Evolutionary conservation across 208 protist species (phyloP).

Genomic region (Leishmania martiniquensis): DNA sequence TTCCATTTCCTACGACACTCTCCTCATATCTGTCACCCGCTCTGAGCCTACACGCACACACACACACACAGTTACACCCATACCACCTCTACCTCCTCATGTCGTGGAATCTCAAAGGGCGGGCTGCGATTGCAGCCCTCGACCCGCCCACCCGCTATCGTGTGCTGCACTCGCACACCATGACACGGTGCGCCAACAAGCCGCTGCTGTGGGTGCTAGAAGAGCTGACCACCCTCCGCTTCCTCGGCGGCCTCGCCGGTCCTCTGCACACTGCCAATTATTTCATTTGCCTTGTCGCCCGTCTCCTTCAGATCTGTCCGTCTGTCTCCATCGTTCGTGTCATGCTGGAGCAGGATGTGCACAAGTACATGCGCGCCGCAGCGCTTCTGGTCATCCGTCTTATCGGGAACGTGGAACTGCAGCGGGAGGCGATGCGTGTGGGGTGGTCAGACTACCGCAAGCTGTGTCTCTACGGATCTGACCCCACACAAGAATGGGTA

Average conservation of each 20-base stretch:
- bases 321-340: slow-evolving; percentile 50
- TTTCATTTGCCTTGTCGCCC: slow-evolving; percentile 70
- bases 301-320: slow-evolving; percentile 76
- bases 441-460: slow-evolving; percentile 81
- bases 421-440: slow-evolving; percentile 51
- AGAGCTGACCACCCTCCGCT: slow-evolving; percentile 50
- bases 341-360: slow-evolving; percentile 77
- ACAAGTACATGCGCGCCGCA: slow-evolving; percentile 82
- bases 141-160: slow-evolving; percentile 62
- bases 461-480: slow-evolving; percentile 62
- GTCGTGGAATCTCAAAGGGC: slow-evolving; percentile 75
- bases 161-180: slow-evolving; percentile 59
- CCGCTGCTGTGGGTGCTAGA: slow-evolving; percentile 73
- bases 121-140: slow-evolving; percentile 52
- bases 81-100: slow-evolving; percentile 14
- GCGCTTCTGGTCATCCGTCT: slow-evolving; percentile 73
- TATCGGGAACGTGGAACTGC: slow-evolving; percentile 55
- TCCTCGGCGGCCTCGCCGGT: slow-evolving; percentile 55
- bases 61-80: background rate
- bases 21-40: background rate
- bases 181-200: slow-evolving; percentile 63
- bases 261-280: slow-evolving; percentile 55
- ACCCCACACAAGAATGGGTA: slow-evolving; percentile 35
- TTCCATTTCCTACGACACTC: background rate
- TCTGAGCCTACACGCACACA: background rate